Evolutionary conservation across 208 protist species (phyloP).

Genomic region (Acanthamoeba castellanii): DNA sequence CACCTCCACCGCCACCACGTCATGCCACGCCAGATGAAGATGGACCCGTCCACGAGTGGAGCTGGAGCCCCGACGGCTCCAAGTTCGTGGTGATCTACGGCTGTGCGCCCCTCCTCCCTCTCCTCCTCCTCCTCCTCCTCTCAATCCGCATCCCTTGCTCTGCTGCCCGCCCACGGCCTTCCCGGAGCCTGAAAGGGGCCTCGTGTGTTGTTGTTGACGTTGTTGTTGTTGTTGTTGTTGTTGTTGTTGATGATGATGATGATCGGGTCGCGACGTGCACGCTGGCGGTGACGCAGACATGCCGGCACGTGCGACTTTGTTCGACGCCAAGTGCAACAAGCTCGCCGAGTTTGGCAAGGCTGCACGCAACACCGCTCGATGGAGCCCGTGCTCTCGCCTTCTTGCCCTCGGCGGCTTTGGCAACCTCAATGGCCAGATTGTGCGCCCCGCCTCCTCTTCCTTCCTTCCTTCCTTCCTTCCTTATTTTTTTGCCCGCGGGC

Average conservation of each 20-base stretch:
- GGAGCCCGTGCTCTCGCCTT: slow-evolving; percentile 77
- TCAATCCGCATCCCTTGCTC: too few species aligned
- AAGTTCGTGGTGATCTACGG: slow-evolving; percentile 82
- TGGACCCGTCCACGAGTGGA: slow-evolving; percentile 80
- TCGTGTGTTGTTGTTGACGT: too few species aligned
- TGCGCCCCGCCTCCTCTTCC: neutral
- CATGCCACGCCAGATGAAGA: slow-evolving; percentile 77
- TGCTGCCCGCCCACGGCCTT: too few species aligned
- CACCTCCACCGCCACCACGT: too few species aligned
- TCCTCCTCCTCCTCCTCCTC: too few species aligned
- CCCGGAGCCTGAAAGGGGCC: too few species aligned
- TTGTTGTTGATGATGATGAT: too few species aligned
- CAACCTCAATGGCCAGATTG: slow-evolving; percentile 76
- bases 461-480: neutral
- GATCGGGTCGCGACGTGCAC: too few species aligned
- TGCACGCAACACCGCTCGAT: slow-evolving; percentile 80
- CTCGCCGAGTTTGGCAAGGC: slow-evolving; percentile 77
- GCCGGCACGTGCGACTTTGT: slow-evolving; percentile 80
- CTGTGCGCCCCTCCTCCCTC: slow-evolving; percentile 6
- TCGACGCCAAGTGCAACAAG: slow-evolving; percentile 75
- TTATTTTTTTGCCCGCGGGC: neutral
- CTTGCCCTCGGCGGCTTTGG: slow-evolving; percentile 80
- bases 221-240: too few species aligned
- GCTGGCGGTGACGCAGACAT: slow-evolving; percentile 52
- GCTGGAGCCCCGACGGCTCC: slow-evolving; percentile 78